Conservation (phyloP, 2,329 filamentous ascomycete species). For the Pseudogymnoascus sp. region DNA sequence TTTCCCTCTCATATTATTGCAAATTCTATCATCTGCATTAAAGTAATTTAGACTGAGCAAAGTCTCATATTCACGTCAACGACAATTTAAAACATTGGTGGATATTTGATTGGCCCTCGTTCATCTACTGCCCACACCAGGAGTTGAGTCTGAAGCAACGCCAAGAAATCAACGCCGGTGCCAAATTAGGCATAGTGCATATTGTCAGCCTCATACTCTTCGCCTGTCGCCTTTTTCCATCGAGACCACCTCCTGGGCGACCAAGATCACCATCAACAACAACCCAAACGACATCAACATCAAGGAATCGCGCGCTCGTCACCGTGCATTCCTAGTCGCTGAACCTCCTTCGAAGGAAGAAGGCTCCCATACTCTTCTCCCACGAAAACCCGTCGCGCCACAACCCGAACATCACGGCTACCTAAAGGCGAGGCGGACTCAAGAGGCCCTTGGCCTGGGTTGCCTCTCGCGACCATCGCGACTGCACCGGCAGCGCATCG, state of each 20-base stretch:
- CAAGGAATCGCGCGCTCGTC: constrained; percentile 27
- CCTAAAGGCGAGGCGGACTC: constrained; percentile 13
- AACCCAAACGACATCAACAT: constrained; percentile 17
- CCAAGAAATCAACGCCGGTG: constrained; percentile 12
- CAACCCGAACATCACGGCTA: constrained; percentile 1
- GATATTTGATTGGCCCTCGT: constrained; percentile 5
- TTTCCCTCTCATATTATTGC: neutral
- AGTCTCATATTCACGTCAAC: neutral
- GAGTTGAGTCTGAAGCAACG: constrained; percentile 1
- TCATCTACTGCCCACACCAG: neutral
- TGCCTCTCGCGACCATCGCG: constrained; percentile 27
- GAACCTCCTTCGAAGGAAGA: constrained; percentile 28
- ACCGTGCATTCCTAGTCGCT: constrained; percentile 28
- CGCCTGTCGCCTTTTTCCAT: constrained; percentile 9
- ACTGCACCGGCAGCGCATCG: constrained; percentile 19
- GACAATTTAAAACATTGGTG: neutral
- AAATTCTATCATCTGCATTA: neutral
- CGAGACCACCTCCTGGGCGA: constrained; percentile 12
- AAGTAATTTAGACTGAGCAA: neutral
- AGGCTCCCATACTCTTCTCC: constrained; percentile 22
- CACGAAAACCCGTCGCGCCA: constrained; percentile 2
- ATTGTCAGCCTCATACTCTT: constrained; percentile 26
- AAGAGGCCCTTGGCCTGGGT: constrained; percentile 26
- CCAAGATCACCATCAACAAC: constrained; percentile 11
- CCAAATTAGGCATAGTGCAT: constrained; percentile 31